These are phyloP conservation scores for Tinospora cordifolia DNA, from an alignment of 164 flowering plant species.

Conservation along the genomic window DNA sequence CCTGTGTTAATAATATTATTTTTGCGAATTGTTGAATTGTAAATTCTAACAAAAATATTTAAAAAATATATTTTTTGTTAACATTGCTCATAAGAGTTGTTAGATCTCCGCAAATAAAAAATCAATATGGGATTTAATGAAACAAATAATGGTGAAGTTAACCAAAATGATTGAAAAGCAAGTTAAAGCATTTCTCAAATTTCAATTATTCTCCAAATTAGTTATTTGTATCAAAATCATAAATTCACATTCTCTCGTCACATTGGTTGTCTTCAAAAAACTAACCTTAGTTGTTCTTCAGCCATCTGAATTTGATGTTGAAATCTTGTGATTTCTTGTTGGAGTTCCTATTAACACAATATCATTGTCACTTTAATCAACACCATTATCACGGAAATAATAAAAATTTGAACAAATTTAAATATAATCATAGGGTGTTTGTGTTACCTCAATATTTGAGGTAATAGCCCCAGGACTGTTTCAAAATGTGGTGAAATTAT, in stretches of 20 bases:
- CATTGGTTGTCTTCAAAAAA: background rate
- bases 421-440: background rate
- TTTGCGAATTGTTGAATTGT: too few relatives aligned
- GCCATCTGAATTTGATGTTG: conserved; percentile 35
- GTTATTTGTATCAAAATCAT: too few relatives aligned
- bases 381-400: background rate
- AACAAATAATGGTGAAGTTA: too few relatives aligned
- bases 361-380: background rate
- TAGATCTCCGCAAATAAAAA: too few relatives aligned
- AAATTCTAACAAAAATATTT: too few relatives aligned
- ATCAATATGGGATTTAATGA: too few relatives aligned
- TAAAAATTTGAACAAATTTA: background rate
- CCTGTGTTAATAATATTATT: conserved; percentile 23
- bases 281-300: conserved; percentile 32
- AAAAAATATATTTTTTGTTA: too few relatives aligned
- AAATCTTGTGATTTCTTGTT: conserved; percentile 34
- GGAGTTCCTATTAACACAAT: conserved; percentile 30
- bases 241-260: too few relatives aligned
- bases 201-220: too few relatives aligned
- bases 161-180: too few relatives aligned
- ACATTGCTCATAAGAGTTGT: too few relatives aligned
- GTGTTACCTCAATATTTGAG: conserved; percentile 37
- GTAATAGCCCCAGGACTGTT: conserved; percentile 31
- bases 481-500: background rate
- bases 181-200: too few relatives aligned